Base-by-base conservation (phyloP, 1,284 basidiomycete genomes). In the Uromyces viciae-fabae region DNA sequence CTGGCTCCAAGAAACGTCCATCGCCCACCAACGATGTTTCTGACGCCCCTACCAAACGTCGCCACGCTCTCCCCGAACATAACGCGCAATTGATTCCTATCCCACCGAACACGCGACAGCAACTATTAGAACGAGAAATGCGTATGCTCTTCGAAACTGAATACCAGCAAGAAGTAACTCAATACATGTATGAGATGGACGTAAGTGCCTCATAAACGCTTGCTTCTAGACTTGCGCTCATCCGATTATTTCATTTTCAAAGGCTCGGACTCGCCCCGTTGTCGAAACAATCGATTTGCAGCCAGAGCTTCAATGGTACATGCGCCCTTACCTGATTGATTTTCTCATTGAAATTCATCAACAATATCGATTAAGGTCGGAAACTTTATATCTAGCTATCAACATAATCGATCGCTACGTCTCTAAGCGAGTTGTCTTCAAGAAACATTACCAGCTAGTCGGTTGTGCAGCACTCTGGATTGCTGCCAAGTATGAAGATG, bases 371-470 rank as follows among this genome's bases (percentile, higher is more conserved):
- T 91, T 99, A 58, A 94, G 96, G 49, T 95, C 97, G 14, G 97
- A 99, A 88, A 99, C 97, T 1, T 90, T 99, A 82, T 99, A 98
- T 87, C 92, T 99, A 85, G 93, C 96, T 36, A 90, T 98, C 88
- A 99, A 99, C 89, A 96, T 99, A 86, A 92, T 99, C 86, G 97
- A 99, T 87, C 94, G 97, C 84, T 99, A 99, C 87, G 94, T 99
- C 40, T 98, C 97, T 75, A 94, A 95, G 84, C 93, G 97, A 64
- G 93, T 99, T 83, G 97, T 99, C 78, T 98, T 95, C 88, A 95
- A 95, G 88, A 97, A 97, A 87, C 97, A 99, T 88, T 99, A 98
- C 86, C 97, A 99, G 86, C 92, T 99, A 74, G 96, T 99, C 75
- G 97, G 97, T 43, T 99, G 97, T 85, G 94, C 96, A 17, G 95